Evolutionary conservation across 495 filamentous ascomycete species (phyloP).

Genomic region (Tirmania nivea): DNA sequence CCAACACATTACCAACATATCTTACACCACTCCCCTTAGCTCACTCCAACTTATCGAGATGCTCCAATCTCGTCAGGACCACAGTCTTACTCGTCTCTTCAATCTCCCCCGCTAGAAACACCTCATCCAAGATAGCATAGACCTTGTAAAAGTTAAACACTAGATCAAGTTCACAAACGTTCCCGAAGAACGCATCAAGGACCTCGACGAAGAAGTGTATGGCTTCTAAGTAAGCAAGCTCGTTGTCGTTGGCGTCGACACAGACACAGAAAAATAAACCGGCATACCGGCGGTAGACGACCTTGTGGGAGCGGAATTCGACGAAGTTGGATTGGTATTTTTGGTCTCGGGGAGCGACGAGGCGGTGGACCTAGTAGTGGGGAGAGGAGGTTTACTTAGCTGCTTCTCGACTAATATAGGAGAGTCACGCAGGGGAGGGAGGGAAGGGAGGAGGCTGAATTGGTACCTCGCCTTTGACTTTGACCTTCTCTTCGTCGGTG

Average conservation of each 20-base stretch:
- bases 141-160: conserved; percentile 98
- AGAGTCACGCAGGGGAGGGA: neutral
- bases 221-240: conserved; percentile 87
- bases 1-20: neutral
- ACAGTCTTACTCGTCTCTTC: conserved; percentile 98
- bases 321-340: conserved; percentile 99
- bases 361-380: conserved; percentile 57
- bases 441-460: neutral
- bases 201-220: conserved; percentile 99
- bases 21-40: neutral
- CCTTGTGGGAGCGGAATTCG: conserved; percentile 78
- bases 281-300: conserved; percentile 91
- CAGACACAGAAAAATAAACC: conserved; percentile 97
- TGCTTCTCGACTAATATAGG: neutral
- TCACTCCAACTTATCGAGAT: conserved; percentile 90
- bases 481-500: conserved; percentile 29
- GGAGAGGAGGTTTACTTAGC: neutral
- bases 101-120: conserved; percentile 90
- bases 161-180: conserved; percentile 95
- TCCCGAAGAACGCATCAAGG: conserved; percentile 93
- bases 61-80: conserved; percentile 78
- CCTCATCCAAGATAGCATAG: conserved; percentile 94
- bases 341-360: conserved; percentile 90
- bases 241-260: conserved; percentile 97
- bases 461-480: conserved; percentile 18